These are phyloP conservation scores for Pythium inflatum DNA, from an alignment of 352 stramenopile genomes.

Conservation along the genomic window DNA sequence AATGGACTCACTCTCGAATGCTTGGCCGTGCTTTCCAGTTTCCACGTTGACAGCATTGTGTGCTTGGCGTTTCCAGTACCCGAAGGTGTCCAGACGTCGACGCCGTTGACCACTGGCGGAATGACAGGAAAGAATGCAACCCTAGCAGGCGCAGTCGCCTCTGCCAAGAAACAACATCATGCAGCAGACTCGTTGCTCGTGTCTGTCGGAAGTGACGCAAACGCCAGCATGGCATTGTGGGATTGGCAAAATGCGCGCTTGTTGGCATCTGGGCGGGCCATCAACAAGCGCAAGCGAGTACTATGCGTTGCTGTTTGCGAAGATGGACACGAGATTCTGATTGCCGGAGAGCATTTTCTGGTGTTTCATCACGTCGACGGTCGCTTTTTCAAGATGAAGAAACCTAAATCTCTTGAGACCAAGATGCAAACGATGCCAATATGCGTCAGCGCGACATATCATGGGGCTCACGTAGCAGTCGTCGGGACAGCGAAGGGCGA, in stretches of 20 bases:
- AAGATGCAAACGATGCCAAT: slow-evolving; percentile 51
- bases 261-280: slow-evolving; percentile 57
- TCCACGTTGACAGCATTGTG: slow-evolving; percentile 57
- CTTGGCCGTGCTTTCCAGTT: slow-evolving; percentile 67
- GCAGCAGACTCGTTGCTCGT: slow-evolving; percentile 61
- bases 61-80: slow-evolving; percentile 62
- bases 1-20: slow-evolving; percentile 66
- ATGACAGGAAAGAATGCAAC: slow-evolving; percentile 35
- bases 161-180: slow-evolving; percentile 66
- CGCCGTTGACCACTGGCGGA: slow-evolving; percentile 41
- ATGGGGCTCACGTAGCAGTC: slow-evolving; percentile 55
- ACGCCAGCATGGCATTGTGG: slow-evolving; percentile 80
- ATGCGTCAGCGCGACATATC: slow-evolving; percentile 62
- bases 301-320: slow-evolving; percentile 70
- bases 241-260: slow-evolving; percentile 73
- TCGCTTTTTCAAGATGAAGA: slow-evolving; percentile 73
- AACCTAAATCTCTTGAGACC: slow-evolving; percentile 45
- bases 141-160: slow-evolving; percentile 39
- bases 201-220: slow-evolving; percentile 62
- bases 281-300: slow-evolving; percentile 42
- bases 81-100: slow-evolving; percentile 32
- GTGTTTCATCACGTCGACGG: slow-evolving; percentile 62
- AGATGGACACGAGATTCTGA: slow-evolving; percentile 69
- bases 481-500: slow-evolving; percentile 67
- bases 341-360: slow-evolving; percentile 65